These are phyloP conservation scores for Steccherinum ochraceum DNA, from an alignment of 768 basidiomycete species.

Conservation along the genomic window DNA sequence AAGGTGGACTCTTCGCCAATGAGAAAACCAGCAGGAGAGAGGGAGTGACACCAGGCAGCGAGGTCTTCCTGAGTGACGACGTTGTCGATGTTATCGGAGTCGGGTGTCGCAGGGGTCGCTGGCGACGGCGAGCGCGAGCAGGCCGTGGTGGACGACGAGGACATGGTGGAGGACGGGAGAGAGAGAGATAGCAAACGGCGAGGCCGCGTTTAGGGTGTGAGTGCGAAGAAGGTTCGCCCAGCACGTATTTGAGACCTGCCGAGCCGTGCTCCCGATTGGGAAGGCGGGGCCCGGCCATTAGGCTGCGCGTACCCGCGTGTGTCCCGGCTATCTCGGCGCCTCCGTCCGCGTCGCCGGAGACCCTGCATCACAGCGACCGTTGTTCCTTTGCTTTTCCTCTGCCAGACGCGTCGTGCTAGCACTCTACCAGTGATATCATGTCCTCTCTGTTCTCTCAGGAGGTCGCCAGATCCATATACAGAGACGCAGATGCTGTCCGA, in stretches of 20 bases:
- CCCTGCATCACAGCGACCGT: too few relatives aligned
- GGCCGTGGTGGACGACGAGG: slow-evolving; percentile 50
- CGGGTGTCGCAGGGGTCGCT: slow-evolving; percentile 61
- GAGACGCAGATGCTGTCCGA: too few relatives aligned
- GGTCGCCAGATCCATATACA: too few relatives aligned
- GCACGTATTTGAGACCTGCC: background rate
- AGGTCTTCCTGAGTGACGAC: slow-evolving; percentile 47
- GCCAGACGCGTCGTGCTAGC: background rate
- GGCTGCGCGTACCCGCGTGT: background rate
- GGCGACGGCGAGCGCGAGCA: slow-evolving; percentile 71
- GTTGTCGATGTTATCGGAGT: slow-evolving; percentile 47
- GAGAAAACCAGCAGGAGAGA: slow-evolving; percentile 34
- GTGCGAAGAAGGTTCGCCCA: too few relatives aligned
- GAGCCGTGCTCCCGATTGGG: background rate
- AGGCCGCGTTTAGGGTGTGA: too few relatives aligned
- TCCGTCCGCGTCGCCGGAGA: too few relatives aligned
- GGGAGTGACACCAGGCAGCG: slow-evolving; percentile 52
- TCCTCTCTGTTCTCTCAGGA: too few relatives aligned
- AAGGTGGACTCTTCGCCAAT: slow-evolving; percentile 26
- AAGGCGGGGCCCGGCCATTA: background rate
- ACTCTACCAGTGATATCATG: background rate
- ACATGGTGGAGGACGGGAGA: slow-evolving; percentile 32
- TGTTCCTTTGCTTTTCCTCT: background rate
- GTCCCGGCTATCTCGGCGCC: too few relatives aligned
- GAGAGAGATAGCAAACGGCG: too few relatives aligned